phyloP scores from a whole-genome alignment of 2,329 filamentous ascomycete genomes.

The Fusarium floridanum region DNA sequence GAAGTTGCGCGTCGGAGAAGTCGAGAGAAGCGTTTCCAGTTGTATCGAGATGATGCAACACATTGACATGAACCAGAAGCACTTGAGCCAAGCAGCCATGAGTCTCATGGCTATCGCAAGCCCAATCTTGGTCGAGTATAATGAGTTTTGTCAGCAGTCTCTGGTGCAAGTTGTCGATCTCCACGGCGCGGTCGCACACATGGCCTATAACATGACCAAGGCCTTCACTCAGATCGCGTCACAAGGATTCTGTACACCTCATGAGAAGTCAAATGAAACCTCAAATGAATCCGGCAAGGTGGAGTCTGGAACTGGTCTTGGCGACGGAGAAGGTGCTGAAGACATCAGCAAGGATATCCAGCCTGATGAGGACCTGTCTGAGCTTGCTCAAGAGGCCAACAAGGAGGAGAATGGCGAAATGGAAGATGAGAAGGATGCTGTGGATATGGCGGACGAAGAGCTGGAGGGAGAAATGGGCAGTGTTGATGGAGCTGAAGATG shows the following conservation, averaged over 20 bases:
- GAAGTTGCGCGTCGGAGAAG: conserved; percentile 69
- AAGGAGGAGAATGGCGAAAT: conserved; percentile 75
- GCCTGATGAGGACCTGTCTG: conserved; percentile 91
- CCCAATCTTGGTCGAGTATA: conserved; percentile 83
- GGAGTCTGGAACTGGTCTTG: conserved; percentile 92
- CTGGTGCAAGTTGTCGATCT: conserved; percentile 71
- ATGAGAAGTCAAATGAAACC: conserved; percentile 81
- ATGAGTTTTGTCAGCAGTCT: conserved; percentile 68
- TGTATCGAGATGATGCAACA: conserved; percentile 54
- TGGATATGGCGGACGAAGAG: conserved; percentile 94
- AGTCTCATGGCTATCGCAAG: conserved; percentile 53
- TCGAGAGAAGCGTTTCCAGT: conserved; percentile 59
- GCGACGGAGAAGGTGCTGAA: conserved; percentile 93
- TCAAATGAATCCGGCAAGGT: conserved; percentile 81
- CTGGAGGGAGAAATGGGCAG: conserved; percentile 86
- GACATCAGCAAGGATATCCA: conserved; percentile 98
- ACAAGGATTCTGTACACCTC: conserved; percentile 91
- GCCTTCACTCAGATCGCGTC: conserved; percentile 83
- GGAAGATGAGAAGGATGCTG: conserved; percentile 84
- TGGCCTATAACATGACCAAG: conserved; percentile 81
- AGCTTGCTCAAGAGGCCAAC: conserved; percentile 88
- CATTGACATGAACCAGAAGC: conserved; percentile 47
- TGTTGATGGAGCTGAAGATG: conserved; percentile 71
- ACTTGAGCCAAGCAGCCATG: conserved; percentile 48
- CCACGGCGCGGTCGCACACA: conserved; percentile 78